These are phyloP conservation scores for Magnaporthiopsis incrustans DNA, from an alignment of 2,329 filamentous ascomycete species.

Conservation along the genomic window DNA sequence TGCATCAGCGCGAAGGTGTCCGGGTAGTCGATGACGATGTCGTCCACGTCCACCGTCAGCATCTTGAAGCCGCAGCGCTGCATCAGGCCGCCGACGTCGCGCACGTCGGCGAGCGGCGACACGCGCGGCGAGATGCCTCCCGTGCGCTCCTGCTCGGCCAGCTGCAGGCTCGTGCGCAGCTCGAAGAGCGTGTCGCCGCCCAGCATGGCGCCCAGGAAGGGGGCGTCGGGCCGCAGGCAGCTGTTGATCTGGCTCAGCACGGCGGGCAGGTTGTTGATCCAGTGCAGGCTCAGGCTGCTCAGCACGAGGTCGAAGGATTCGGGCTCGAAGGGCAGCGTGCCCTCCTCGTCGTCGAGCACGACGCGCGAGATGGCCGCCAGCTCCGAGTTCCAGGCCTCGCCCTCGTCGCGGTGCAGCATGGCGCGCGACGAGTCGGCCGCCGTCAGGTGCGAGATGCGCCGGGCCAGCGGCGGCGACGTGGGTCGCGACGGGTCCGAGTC, in stretches of 20 bases:
- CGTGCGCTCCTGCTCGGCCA: slow-evolving; percentile 81
- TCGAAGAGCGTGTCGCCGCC: slow-evolving; percentile 93
- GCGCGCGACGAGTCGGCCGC: slow-evolving; percentile 74
- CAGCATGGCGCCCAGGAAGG: slow-evolving; percentile 94
- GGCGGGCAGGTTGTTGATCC: slow-evolving; percentile 93
- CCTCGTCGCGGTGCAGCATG: slow-evolving; percentile 72
- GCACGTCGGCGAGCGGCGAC: slow-evolving; percentile 84
- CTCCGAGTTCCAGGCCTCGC: slow-evolving; percentile 64
- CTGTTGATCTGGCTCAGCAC: slow-evolving; percentile 78
- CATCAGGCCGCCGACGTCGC: slow-evolving; percentile 81
- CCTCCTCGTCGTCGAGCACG: slow-evolving; percentile 65
- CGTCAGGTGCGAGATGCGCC: slow-evolving; percentile 64
- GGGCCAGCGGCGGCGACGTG: slow-evolving; percentile 57
- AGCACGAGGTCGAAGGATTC: slow-evolving; percentile 83
- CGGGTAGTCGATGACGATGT: slow-evolving; percentile 92
- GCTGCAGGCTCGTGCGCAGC: slow-evolving; percentile 83
- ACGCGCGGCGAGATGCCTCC: slow-evolving; percentile 91
- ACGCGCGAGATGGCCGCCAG: slow-evolving; percentile 64
- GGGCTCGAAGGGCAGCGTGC: slow-evolving; percentile 66
- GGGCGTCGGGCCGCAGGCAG: slow-evolving; percentile 79
- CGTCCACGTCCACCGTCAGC: slow-evolving; percentile 93
- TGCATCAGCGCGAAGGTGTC: slow-evolving; percentile 85
- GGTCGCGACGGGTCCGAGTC: slow-evolving; percentile 46
- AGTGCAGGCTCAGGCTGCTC: slow-evolving; percentile 84
- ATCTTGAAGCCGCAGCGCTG: slow-evolving; percentile 88